Conservation (phyloP, 225 moss, liverwort and hornwort species). For the Thuidium tamariscinum region DNA sequence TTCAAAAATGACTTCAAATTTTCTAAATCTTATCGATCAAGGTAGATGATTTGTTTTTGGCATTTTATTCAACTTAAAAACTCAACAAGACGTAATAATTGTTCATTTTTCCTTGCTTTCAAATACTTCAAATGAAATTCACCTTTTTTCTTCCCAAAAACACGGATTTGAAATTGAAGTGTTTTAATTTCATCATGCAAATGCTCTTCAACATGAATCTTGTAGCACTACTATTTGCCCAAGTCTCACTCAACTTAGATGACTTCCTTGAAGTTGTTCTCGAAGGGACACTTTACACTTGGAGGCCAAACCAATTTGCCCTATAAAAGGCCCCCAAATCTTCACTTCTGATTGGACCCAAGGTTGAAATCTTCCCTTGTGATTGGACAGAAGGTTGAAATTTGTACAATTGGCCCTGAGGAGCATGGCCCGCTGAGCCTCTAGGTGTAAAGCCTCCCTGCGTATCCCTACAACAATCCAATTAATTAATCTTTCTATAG, state of each 20-base stretch:
- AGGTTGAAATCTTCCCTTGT: no score
- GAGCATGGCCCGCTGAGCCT: no score
- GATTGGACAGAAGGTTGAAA: no score
- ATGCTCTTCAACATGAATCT: no score
- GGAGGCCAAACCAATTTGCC: no score
- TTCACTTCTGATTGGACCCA: no score
- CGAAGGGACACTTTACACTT: no score
- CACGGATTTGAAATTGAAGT: neutral
- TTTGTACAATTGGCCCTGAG: no score
- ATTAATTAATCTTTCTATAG: neutral
- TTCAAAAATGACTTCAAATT: neutral
- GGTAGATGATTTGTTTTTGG: neutral
- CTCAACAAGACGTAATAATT: neutral
- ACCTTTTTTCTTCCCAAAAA: neutral
- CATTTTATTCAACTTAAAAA: neutral
- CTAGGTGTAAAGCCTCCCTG: no score
- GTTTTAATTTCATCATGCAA: accelerated
- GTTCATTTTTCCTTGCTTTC: neutral
- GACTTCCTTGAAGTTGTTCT: neutral
- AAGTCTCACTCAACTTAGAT: accelerated
- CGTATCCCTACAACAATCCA: no score
- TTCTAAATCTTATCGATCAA: neutral
- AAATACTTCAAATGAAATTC: neutral
- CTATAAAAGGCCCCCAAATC: no score
- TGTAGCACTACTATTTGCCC: no score